These are phyloP conservation scores for Thymus mandschuricus DNA, from an alignment of 257 asterid genomes.

Conservation along the genomic window DNA sequence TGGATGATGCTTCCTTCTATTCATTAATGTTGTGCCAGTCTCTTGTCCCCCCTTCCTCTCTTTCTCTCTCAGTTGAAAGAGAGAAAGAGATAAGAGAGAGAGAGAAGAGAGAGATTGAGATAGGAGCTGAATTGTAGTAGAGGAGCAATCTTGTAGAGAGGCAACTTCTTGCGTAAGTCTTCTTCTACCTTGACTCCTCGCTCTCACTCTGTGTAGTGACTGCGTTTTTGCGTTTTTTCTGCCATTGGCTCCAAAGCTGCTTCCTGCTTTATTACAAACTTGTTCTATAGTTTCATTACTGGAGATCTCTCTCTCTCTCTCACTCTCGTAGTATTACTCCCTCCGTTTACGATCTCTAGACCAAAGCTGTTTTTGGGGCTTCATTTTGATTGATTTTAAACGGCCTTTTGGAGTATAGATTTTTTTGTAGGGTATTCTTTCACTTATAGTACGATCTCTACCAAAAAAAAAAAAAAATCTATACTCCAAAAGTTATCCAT, in stretches of 20 bases:
- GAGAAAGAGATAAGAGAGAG: not conserved
- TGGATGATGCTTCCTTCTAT: too few relatives aligned
- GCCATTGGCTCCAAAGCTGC: not conserved
- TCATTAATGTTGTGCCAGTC: not conserved
- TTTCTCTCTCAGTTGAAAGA: not conserved
- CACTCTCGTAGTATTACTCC: too few relatives aligned
- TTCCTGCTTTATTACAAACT: not conserved
- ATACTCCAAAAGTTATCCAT: not conserved
- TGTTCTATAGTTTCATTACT: not conserved
- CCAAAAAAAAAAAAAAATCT: too few relatives aligned
- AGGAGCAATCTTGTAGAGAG: not conserved
- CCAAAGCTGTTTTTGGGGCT: not conserved
- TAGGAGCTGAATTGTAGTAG: not conserved
- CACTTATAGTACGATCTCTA: too few relatives aligned
- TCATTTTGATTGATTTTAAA: too few relatives aligned
- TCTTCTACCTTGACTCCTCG: not conserved
- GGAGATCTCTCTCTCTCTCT: not conserved
- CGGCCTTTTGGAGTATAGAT: too few relatives aligned
- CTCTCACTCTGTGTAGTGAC: not conserved
- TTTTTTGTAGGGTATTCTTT: too few relatives aligned
- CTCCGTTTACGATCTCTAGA: too few relatives aligned
- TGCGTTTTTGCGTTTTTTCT: not conserved
- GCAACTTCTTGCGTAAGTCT: not conserved
- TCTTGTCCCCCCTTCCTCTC: not conserved
- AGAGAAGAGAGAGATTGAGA: not conserved